phyloP scores from a whole-genome alignment of 176 grass and related monocot genomes.

The Rhipidocladum racemiflorum region DNA sequence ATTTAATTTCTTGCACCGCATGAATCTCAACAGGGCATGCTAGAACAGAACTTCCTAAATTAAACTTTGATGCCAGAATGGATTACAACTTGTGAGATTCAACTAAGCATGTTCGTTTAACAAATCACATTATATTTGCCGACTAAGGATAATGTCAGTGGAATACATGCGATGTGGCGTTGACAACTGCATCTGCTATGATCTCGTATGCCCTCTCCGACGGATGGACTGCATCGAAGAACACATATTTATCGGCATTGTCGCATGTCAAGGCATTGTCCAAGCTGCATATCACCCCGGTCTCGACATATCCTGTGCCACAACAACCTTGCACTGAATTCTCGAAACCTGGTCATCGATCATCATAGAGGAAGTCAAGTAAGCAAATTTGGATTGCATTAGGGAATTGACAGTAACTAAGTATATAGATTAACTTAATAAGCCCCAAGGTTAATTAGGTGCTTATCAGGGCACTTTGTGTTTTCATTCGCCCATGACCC shows the following conservation, averaged over 20 bases:
- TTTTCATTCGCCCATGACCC: no score
- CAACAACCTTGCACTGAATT: conserved; percentile 25
- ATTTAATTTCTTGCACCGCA: background rate
- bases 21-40: background rate
- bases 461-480: background rate
- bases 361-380: background rate
- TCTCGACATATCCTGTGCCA: conserved; percentile 32
- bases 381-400: background rate
- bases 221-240: conserved; percentile 41
- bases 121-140: background rate
- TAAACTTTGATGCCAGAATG: background rate
- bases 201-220: conserved; percentile 34
- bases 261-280: conserved; percentile 13
- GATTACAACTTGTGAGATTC: background rate
- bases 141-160: background rate
- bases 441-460: background rate
- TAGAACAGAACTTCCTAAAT: background rate
- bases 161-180: background rate
- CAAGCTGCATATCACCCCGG: conserved; percentile 21
- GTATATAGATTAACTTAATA: background rate
- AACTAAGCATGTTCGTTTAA: background rate
- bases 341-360: conserved; percentile 27
- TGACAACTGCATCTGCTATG: background rate
- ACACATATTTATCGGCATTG: conserved; percentile 18
- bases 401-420: background rate